phyloP scores from a whole-genome alignment of 192 early-diverging fungal genomes.

The Diversispora epigaea region DNA sequence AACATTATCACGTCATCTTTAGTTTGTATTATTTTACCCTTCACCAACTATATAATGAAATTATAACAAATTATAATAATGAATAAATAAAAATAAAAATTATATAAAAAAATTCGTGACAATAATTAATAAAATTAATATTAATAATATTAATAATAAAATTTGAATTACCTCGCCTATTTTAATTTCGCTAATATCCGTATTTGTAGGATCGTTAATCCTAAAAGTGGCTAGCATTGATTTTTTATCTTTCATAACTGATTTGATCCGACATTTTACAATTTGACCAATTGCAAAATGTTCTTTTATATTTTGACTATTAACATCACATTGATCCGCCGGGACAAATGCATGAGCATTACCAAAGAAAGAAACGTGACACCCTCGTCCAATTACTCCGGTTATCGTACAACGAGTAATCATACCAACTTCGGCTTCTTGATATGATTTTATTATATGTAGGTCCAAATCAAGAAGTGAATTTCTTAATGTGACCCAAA shows the following conservation, averaged over 20 bases:
- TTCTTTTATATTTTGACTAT: conserved; percentile 48
- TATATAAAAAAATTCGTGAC: background rate
- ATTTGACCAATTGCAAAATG: conserved; percentile 64
- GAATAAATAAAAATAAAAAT: too few species aligned
- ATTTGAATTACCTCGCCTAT: conserved; percentile 1
- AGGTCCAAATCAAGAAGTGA: conserved; percentile 68
- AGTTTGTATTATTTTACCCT: conserved; percentile 59
- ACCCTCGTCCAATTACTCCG: conserved; percentile 61
- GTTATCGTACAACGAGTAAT: conserved; percentile 66
- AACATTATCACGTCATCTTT: conserved; percentile 51
- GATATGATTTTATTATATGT: conserved; percentile 62
- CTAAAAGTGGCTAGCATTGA: conserved; percentile 55
- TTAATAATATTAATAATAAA: too few species aligned
- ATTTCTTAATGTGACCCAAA: conserved; percentile 76
- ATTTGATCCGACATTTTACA: conserved; percentile 74
- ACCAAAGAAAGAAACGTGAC: conserved; percentile 79
- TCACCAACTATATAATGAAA: conserved; percentile 25
- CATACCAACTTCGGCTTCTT: conserved; percentile 58
- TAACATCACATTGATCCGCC: conserved; percentile 56
- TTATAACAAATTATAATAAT: background rate
- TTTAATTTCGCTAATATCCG: conserved; percentile 3
- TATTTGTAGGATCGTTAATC: conserved; percentile 24
- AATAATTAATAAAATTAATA: background rate
- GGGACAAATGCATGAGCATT: conserved; percentile 70
- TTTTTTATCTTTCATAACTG: conserved; percentile 54